Evolutionary conservation across 208 protist species (phyloP).

Genomic region (Crithidia bombi): DNA sequence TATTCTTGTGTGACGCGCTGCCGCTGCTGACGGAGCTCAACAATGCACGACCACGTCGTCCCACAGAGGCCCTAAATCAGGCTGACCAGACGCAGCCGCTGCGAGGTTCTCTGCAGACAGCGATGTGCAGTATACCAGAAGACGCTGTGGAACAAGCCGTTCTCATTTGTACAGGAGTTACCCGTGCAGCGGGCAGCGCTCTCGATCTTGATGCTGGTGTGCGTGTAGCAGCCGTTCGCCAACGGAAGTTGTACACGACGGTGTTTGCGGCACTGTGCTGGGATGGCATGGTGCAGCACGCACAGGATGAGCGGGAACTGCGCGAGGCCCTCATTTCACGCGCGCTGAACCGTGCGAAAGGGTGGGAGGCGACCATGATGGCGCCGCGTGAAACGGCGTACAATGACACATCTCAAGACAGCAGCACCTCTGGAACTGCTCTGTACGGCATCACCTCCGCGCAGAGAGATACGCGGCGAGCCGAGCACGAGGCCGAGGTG

Average conservation of each 20-base stretch:
- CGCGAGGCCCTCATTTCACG: conserved; percentile 20
- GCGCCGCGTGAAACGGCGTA: not conserved
- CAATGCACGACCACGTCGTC: conserved; percentile 17
- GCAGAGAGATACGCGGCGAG: conserved; percentile 21
- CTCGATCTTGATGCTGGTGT: not conserved
- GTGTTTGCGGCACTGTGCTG: conserved; percentile 33
- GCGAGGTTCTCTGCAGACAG: too few species aligned
- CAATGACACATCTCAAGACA: not conserved
- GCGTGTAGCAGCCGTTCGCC: not conserved
- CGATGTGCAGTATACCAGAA: too few species aligned
- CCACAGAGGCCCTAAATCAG: not conserved
- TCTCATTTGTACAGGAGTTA: too few species aligned
- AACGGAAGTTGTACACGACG: conserved; percentile 7
- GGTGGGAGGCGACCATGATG: conserved; percentile 20
- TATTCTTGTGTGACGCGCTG: conserved; percentile 1
- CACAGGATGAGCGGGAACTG: conserved; percentile 15
- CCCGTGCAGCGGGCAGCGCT: not conserved
- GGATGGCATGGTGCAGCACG: conserved; percentile 21
- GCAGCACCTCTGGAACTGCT: not conserved
- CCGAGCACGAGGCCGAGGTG: conserved; percentile 3
- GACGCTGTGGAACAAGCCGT: too few species aligned
- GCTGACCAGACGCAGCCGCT: not conserved
- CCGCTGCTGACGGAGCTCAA: conserved; percentile 50
- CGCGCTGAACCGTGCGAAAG: conserved; percentile 21
- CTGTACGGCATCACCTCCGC: conserved; percentile 18